Evolutionary conservation across 208 protist species (phyloP), one percentile per base, ranked within the genome.

Genomic region (Trypanosoma grayi): DNA sequence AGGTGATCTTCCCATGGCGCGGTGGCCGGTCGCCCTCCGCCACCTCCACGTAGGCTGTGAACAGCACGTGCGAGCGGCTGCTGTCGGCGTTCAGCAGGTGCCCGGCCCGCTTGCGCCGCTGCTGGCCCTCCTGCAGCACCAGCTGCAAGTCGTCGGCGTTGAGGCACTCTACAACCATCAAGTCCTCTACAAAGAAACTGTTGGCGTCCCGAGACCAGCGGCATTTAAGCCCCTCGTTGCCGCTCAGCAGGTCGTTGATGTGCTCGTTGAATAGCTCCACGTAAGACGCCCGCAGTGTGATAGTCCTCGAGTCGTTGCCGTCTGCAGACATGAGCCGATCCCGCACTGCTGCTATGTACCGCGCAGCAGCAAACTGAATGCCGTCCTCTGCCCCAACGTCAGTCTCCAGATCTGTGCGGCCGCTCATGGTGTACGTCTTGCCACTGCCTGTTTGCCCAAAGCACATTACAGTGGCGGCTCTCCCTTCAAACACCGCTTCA

Each of bases 371-470:
- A 64, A 79, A 93, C 66, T 88, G 81, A 62, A 92, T 58, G 10
- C 88, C 88, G 36, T 85, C 77, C 70, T 91, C 80, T 18, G 70
- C 56, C 0, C 79, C 70, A 18, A 83, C 24, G 0, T 41, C 60
- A 34, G 0, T 61, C 10, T 61, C 48, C 27, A 30, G 33, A 28
- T 85, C 62, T 9, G 70, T 77, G 20, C 43, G 51, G 4, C 91
- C 91, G 48, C 80, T 89, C 70, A 96, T 80, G 14, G 91, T 95
- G 71, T 81, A 92, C 2, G 91, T 94, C 66, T 96, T 96, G 11
- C 91, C 91, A 31, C 86, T 93, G 45, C 90, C 89, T 13, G 87
- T 95, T 67, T 94, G 83, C 13, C 92, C 92, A 77, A 93, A 97
- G 61, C 85, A 92, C 28, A 97, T 74, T 5, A 97, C 60, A 7